phyloP scores from a whole-genome alignment of 2,329 filamentous ascomycete species.

The Neocatenulostroma microsporum region DNA sequence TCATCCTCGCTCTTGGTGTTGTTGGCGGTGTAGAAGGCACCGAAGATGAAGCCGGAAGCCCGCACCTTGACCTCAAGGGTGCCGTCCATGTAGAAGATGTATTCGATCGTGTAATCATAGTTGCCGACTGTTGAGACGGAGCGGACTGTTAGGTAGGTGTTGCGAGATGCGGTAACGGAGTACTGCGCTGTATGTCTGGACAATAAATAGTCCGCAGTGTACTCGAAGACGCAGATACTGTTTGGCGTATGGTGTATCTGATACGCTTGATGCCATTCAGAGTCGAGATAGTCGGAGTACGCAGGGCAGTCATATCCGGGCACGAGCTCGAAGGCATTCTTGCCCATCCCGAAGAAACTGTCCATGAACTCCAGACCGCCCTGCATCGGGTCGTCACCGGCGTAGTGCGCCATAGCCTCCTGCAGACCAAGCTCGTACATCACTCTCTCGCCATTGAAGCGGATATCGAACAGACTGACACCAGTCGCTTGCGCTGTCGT shows the following conservation, averaged over 20 bases:
- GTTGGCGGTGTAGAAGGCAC: slow-evolving; percentile 41
- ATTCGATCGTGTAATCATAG: slow-evolving; percentile 48
- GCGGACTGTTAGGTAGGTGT: slow-evolving; percentile 37
- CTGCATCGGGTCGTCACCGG: slow-evolving; percentile 42
- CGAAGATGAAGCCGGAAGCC: slow-evolving; percentile 49
- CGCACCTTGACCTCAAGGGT: slow-evolving; percentile 46
- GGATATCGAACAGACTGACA: slow-evolving; percentile 44
- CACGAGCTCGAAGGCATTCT: slow-evolving; percentile 41
- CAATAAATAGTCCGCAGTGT: slow-evolving; percentile 43
- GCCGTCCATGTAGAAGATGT: slow-evolving; percentile 48
- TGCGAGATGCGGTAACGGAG: slow-evolving; percentile 42
- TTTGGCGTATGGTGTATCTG: slow-evolving; percentile 38
- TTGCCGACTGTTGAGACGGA: slow-evolving; percentile 47
- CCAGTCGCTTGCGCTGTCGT: slow-evolving; percentile 39
- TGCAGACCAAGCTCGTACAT: slow-evolving; percentile 48
- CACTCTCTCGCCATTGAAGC: slow-evolving; percentile 44
- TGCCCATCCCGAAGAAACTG: slow-evolving; percentile 35
- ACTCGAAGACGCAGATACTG: slow-evolving; percentile 52
- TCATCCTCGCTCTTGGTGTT: slow-evolving; percentile 29
- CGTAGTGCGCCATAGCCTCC: slow-evolving; percentile 48
- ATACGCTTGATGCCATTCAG: slow-evolving; percentile 36
- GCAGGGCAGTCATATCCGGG: slow-evolving; percentile 49
- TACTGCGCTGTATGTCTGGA: slow-evolving; percentile 40
- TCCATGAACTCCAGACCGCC: slow-evolving; percentile 28
- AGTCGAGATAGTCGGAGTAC: slow-evolving; percentile 46